Base-by-base conservation (phyloP, 179 eudicot genomes). In the Drosera spatulata region DNA sequence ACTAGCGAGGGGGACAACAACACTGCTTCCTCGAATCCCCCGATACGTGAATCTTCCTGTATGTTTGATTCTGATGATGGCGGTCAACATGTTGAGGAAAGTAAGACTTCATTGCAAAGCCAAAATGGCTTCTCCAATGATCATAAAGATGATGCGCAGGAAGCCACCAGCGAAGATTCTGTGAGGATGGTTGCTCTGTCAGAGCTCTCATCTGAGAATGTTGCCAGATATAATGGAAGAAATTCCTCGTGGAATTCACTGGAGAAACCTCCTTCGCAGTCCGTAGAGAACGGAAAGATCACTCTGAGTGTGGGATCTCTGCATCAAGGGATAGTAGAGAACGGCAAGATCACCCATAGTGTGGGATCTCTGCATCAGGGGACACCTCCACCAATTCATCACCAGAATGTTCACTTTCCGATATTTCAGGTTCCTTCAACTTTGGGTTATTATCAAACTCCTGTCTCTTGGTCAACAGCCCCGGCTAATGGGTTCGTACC, bases 1-100 rank as follows among this genome's bases (percentile, higher is more conserved):
- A 91, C 73, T 55, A 88, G 93, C 68, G 99, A 93, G 72, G 95
- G 95, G 66, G 96, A 91, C 67, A 80, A 82, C 66, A 76, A 73
- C 63, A 72, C 84, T 6, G 69, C 80, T 41, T 83, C 87, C 49
- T 80, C 82, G 39, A 82, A 80, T 71, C 78, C 73, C 62, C 88
- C 59, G 61, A 82, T 81, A 72, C 54, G 73, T 5, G 99, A 86
- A 65, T 86, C 95, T 12, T 82, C 81, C 2, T 87, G 85, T 33
- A 72, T 78, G 44, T 86, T 93, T 3, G 95, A 86, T 82, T 93
- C 99, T 2, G 96, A 88, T 72, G 96, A 86, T 59, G 70, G 84
- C 55, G 75, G 80, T 62, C 85, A 75, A 61, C 86, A 80, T 15
- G 82, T 81, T 12, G 91, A 88, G 66, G 79, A 78, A 65, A 74